Conservation (phyloP, 345 rosid genomes). For the Citrus glauca region DNA sequence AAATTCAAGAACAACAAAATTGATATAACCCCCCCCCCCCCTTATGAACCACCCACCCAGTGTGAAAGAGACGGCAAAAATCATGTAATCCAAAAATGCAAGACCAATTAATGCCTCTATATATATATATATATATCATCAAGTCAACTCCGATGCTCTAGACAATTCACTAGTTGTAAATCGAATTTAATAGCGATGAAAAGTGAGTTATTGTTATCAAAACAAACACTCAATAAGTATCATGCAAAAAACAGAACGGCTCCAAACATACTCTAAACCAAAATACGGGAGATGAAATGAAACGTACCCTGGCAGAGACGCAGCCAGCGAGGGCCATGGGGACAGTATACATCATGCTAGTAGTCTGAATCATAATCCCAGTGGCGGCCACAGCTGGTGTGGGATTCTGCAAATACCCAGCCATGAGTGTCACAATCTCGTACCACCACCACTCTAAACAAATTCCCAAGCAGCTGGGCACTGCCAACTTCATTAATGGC, state of each 20-base stretch:
- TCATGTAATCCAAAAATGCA: too few relatives aligned
- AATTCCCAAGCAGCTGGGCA: slow-evolving; percentile 93
- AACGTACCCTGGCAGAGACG: slow-evolving; percentile 89
- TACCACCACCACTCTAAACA: slow-evolving; percentile 99
- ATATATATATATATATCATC: too few relatives aligned
- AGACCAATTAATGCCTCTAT: too few relatives aligned
- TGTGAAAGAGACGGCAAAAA: neutral
- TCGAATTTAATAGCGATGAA: too few relatives aligned
- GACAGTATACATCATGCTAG: slow-evolving; percentile 96
- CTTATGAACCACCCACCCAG: neutral
- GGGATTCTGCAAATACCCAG: slow-evolving; percentile 88
- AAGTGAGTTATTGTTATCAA: too few relatives aligned
- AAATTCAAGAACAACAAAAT: neutral
- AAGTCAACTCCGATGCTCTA: too few relatives aligned
- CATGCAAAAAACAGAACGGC: too few relatives aligned
- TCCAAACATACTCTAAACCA: too few relatives aligned
- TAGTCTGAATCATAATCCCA: slow-evolving; percentile 91
- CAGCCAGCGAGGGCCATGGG: slow-evolving; percentile 99
- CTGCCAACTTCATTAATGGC: slow-evolving; percentile 70
- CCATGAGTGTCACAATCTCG: slow-evolving; percentile 83
- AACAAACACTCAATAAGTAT: too few relatives aligned
- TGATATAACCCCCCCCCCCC: neutral
- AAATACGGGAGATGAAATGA: neutral
- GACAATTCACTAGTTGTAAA: too few relatives aligned
- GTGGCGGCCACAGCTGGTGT: slow-evolving; percentile 87